Evolutionary conservation across 2,329 filamentous ascomycete genomes (phyloP), one percentile per base, ranked within the genome.

Genomic region (Sphaerulina musiva): DNA sequence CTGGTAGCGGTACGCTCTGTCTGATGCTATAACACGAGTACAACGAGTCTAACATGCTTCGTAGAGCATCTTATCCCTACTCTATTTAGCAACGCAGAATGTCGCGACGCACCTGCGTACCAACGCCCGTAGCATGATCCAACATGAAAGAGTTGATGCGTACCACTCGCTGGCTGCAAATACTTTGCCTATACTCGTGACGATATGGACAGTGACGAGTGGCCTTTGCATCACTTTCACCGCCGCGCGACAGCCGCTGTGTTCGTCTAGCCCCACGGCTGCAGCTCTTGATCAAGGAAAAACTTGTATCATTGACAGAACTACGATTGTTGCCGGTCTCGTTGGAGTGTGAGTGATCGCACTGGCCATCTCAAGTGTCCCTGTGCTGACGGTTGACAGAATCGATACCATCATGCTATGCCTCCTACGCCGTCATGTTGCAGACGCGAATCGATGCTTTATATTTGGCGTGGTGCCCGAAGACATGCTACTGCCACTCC

Each of bases 201-300:
- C 57, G 6, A 54, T 59, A 7, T 68, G 64, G 65, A 59, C 64
- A 23, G 55, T 61, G 3, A 60, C 62, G 1, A 60, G 56, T 7
- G 61, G 58, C 5, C 44, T 68, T 6, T 60, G 54, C 26, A 59
- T 68, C 47, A 60, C 56, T 4, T 63, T 64, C 50, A 66, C 64
- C 1, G 51, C 59, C 1, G 59, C 60, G 10, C 56, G 58, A 32
- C 54, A 59, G 36, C 54, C 63, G 2, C 47, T 59, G 8, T 66
- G 65, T 53, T 36, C 57, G 3, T n/a, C 39, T 7, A 38, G 41
- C 2, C 29, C 17, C 14, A 40, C 29, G 17, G 11, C 10, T 9
- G 12, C 9, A 6, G 44, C 10, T 26, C 55, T 56, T n/a, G 59
- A 66, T 29, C 46, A 47, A 8, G 62, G 64, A 23, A 51, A 20